Evolutionary conservation across 1,284 basidiomycete genomes (phyloP), one percentile per base, ranked within the genome.

Genomic region (Fistulinella staudtii): DNA sequence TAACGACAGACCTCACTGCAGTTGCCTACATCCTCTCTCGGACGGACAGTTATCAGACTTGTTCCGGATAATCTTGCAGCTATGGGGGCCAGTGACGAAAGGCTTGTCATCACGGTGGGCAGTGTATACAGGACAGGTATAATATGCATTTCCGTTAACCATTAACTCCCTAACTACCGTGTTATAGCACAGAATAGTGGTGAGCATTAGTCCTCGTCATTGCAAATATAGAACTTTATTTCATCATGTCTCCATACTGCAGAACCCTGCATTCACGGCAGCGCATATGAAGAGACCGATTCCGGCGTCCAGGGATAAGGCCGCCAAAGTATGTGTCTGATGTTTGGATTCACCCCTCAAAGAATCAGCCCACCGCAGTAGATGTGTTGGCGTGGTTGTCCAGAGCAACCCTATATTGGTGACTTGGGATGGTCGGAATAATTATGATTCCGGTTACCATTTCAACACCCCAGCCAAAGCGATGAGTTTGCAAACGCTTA

Each of bases 371-470:
- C 20, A 37, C 34, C 29, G 35, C 62, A n/a, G 67, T 85, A 31
- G 83, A 89, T 51, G 76, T 78, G 14, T 66, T 84, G 43, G 56
- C 67, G 15, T 84, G 77, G 75, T 71, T 88, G 8, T 75, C 72
- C 2, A 75, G 77, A 25, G 76, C 82, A 8, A 84, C 83, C 1
- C 69, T 89, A 84, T 33, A 86, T 90, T 44, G 84, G 84, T 5
- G 68, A 81, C 34, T 81, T 85, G 15, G 82, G 82, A 71, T 50
- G 33, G 62, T 45, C 31, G 5, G 38, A n/a, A n/a, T n/a, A n/a
- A n/a, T n/a, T n/a, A n/a, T n/a, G n/a, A n/a, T n/a, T 46, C 18
- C 45, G 77, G 76, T 77, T 7, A 86, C 86, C 55, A 79, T 66
- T 78, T 39, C 66, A 77, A 5, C 69, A 80, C 8, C 58, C 66